Evolutionary conservation across 139 green algal genomes (phyloP).

Genomic region (Parachlorella kessleri): DNA sequence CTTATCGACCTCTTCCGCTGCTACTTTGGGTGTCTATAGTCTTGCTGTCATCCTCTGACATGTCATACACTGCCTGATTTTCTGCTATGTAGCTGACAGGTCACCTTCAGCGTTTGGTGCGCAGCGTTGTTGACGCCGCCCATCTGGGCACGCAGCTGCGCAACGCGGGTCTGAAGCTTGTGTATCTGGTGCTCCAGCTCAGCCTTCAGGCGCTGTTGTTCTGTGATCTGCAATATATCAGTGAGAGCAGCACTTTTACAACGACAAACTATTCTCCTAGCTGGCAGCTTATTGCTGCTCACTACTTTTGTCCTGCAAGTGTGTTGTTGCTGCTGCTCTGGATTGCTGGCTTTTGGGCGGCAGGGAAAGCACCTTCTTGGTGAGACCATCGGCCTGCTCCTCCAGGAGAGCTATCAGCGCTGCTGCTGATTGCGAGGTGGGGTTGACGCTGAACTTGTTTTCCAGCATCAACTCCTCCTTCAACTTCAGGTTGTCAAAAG

Average conservation of each 20-base stretch:
- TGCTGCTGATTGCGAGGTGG: slow-evolving; percentile 40
- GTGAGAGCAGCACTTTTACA: too few relatives aligned
- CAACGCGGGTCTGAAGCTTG: slow-evolving; percentile 39
- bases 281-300: too few relatives aligned
- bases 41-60: too few relatives aligned
- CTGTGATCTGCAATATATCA: slow-evolving; percentile 44
- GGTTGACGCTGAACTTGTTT: slow-evolving; percentile 87
- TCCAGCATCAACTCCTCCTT: slow-evolving; percentile 91
- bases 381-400: slow-evolving; percentile 57
- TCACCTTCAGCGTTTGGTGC: slow-evolving; percentile 55
- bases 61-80: too few relatives aligned
- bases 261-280: too few relatives aligned
- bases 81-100: too few relatives aligned
- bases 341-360: too few relatives aligned
- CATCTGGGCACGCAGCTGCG: slow-evolving; percentile 64
- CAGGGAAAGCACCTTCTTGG: slow-evolving; percentile 60
- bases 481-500: slow-evolving; percentile 78
- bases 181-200: slow-evolving; percentile 57
- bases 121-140: slow-evolving; percentile 77
- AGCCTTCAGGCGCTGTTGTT: slow-evolving; percentile 32
- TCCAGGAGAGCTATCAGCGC: slow-evolving; percentile 51
- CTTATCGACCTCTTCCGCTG: too few relatives aligned
- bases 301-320: too few relatives aligned
- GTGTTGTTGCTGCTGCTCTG: too few relatives aligned
- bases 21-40: too few relatives aligned